Evolutionary conservation across 2,329 filamentous ascomycete species (phyloP).

Genomic region (Lachnum nothofagi): DNA sequence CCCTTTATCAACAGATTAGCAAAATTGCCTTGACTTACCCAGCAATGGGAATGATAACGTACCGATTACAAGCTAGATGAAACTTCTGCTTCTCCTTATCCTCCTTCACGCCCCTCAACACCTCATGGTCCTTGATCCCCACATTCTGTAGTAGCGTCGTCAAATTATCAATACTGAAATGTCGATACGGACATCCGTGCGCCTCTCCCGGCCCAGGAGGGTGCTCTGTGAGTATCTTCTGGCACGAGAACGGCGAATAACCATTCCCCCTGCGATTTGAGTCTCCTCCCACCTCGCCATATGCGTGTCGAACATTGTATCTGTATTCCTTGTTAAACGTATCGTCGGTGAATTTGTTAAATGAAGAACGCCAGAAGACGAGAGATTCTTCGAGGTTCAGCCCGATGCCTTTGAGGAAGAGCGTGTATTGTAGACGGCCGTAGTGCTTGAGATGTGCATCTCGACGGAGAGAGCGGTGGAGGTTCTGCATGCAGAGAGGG

Average conservation of each 20-base stretch:
- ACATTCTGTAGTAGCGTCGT: constrained; percentile 68
- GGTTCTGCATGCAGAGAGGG: constrained; percentile 87
- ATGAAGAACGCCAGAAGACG: constrained; percentile 82
- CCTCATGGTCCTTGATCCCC: constrained; percentile 71
- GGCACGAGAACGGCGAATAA: constrained; percentile 88
- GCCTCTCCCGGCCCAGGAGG: constrained; percentile 80
- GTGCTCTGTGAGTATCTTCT: constrained; percentile 88
- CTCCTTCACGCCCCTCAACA: constrained; percentile 76
- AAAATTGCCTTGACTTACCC: neutral
- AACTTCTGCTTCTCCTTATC: constrained; percentile 85
- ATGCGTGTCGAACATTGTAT: constrained; percentile 92
- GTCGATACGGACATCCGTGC: constrained; percentile 94
- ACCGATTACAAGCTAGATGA: constrained; percentile 93
- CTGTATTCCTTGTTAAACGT: constrained; percentile 96
- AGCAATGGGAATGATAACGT: constrained; percentile 26
- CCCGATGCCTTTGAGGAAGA: constrained; percentile 95
- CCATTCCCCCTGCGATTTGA: constrained; percentile 78
- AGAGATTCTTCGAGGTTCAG: constrained; percentile 87
- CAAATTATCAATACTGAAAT: constrained; percentile 86
- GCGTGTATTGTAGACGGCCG: constrained; percentile 85
- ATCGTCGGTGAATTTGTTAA: constrained; percentile 85
- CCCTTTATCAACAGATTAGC: constrained; percentile 40
- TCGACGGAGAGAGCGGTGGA: constrained; percentile 79
- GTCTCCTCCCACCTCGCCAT: constrained; percentile 93
- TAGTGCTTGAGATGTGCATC: constrained; percentile 91